Conservation (phyloP, 2,329 filamentous ascomycete genomes). For the Colletotrichum tanaceti region DNA sequence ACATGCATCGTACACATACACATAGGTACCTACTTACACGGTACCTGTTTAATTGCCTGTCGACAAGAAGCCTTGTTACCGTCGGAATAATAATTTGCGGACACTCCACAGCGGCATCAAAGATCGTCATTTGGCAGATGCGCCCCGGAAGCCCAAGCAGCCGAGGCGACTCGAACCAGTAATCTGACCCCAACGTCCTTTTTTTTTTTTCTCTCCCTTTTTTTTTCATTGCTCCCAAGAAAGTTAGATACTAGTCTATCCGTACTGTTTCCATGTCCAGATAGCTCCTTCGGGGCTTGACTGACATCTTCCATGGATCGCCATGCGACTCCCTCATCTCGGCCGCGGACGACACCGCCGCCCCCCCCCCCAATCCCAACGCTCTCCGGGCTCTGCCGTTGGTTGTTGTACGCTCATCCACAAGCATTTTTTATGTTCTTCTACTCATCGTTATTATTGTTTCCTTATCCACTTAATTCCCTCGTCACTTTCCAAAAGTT, state of each 20-base stretch:
- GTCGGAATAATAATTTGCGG: conserved; percentile 40
- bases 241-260: too few species aligned
- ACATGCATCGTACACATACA: too few species aligned
- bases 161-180: conserved; percentile 34
- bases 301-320: conserved; percentile 13
- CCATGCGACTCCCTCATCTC: conserved; percentile 32
- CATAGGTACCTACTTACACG: too few species aligned
- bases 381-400: conserved; percentile 14
- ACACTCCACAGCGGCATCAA: conserved; percentile 37
- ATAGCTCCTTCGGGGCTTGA: conserved; percentile 6
- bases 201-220: too few species aligned
- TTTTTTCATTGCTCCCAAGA: not conserved
- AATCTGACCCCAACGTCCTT: conserved; percentile 19
- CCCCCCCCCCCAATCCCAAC: conserved; percentile 25
- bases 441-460: not conserved
- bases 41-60: not conserved
- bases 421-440: not conserved
- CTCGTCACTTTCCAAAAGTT: not conserved
- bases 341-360: conserved; percentile 28
- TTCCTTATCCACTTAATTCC: not conserved
- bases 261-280: not conserved
- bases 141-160: conserved; percentile 36
- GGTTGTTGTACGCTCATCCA: conserved; percentile 13
- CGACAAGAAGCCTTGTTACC: conserved; percentile 19
- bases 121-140: conserved; percentile 43